Conservation (phyloP, 2,329 filamentous ascomycete species). For the Aspergillus oerlinghausenensis region DNA sequence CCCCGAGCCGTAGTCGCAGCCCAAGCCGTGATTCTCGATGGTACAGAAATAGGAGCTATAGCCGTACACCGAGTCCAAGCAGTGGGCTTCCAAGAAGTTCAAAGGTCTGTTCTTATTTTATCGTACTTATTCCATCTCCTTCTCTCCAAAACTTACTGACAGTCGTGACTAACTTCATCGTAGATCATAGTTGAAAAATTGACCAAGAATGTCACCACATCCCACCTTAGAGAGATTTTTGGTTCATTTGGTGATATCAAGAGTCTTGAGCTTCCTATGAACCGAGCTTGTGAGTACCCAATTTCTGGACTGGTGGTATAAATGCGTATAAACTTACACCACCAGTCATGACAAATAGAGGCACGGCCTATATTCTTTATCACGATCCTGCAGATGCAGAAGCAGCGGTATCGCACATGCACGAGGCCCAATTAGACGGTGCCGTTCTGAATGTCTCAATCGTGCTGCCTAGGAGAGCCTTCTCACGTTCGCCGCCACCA, state of each 20-base stretch:
- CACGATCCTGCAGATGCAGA: constrained; percentile 73
- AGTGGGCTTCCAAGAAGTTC: constrained; percentile 29
- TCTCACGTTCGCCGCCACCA: constrained; percentile 72
- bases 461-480: constrained; percentile 75
- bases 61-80: constrained; percentile 25
- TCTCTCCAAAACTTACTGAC: background rate
- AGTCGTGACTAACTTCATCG: background rate
- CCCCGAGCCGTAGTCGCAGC: constrained; percentile 37
- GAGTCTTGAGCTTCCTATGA: constrained; percentile 86
- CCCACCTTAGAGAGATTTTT: constrained; percentile 88
- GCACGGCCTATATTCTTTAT: constrained; percentile 89
- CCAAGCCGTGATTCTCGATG: constrained; percentile 33
- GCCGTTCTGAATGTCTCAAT: constrained; percentile 80
- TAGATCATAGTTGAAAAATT: constrained; percentile 94
- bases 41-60: constrained; percentile 32
- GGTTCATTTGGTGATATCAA: constrained; percentile 79
- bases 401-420: constrained; percentile 90
- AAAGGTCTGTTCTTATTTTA: constrained; percentile 24
- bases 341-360: constrained; percentile 79
- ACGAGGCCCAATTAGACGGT: constrained; percentile 91
- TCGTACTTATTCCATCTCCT: background rate
- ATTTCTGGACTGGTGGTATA: background rate
- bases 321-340: constrained; percentile 2
- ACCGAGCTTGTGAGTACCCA: constrained; percentile 66
- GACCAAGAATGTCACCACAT: constrained; percentile 89